Evolutionary conservation across 2,329 filamentous ascomycete species (phyloP), one percentile per base, ranked within the genome.

Genomic region (Paecilomyces sp.): DNA sequence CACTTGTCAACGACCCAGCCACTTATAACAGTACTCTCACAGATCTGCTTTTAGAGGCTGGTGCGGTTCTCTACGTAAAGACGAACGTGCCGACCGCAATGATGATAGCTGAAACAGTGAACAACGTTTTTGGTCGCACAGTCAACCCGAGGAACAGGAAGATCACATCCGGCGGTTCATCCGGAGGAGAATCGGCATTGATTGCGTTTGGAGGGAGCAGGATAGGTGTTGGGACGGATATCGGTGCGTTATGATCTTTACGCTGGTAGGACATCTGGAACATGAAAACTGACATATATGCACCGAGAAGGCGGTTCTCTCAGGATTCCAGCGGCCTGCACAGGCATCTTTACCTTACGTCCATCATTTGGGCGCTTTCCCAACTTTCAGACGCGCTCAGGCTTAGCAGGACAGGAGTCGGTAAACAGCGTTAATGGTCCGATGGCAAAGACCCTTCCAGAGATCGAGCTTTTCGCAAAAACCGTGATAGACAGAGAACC

Each of bases 391-490:
- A 65, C 64, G 1, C 73, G 83, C 51, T 85, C 83, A 1, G 85
- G 85, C 8, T 79, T 88, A 71, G 80, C 83, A 0, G 86, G 86
- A 2, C 86, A 89, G 67, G 86, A 89, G 69, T 83, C 85, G 2
- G 83, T 89, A 0, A 77, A 79, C 57, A 85, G 83, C 22, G 84
- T 88, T 34, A 87, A 88, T 63, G 86, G 87, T 0, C 86, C 86
- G 0, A 78, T 89, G 77, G 80, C 82, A 1, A 77, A 77, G 30
- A 82, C 80, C 0, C 72, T 88, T 0, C 75, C 76, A 5, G 85
- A 87, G 61, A 75, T 88, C 1, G 77, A 79, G 47, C 61, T 83
- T 2, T 88, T 85, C 70, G 79, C 81, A 68, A 78, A 77, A 59
- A 72, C 77, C 0, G 72, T 88, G 7, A 72, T 87, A 3, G 60